Conservation (phyloP, 164 flowering plant genomes). For the Vitis amurensis region DNA sequence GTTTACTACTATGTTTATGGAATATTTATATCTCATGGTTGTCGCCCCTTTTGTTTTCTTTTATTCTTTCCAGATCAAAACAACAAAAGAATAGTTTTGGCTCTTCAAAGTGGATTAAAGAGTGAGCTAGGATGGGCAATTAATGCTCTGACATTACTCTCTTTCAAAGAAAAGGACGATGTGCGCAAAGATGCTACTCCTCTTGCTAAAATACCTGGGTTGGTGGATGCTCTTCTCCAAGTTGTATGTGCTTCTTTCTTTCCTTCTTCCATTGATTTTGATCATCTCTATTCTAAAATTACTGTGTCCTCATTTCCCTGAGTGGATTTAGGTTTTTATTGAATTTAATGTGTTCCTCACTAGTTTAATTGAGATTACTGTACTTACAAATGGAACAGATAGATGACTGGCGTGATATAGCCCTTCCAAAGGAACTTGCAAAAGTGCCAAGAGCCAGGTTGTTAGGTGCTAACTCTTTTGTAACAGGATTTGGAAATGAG, state of each 20-base stretch:
- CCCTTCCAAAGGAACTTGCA: conserved; percentile 69
- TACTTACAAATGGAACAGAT: conserved; percentile 41
- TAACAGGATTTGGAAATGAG: conserved; percentile 86
- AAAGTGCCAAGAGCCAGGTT: conserved; percentile 58
- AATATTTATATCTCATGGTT: background rate
- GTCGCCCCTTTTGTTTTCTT: background rate
- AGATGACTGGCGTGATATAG: conserved; percentile 98
- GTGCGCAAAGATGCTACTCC: conserved; percentile 87
- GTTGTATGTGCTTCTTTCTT: conserved; percentile 51
- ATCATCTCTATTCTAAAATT: background rate
- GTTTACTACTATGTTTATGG: too few species aligned
- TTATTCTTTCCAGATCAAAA: conserved; percentile 65
- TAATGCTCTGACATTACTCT: conserved; percentile 91
- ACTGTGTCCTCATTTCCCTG: too few species aligned
- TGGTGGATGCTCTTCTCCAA: conserved; percentile 97
- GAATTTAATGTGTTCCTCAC: background rate
- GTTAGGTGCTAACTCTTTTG: conserved; percentile 68
- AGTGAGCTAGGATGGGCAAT: conserved; percentile 97
- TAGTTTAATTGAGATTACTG: too few species aligned
- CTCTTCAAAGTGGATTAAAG: conserved; percentile 96
- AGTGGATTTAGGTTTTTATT: background rate
- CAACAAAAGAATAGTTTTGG: conserved; percentile 87
- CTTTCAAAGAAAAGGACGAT: conserved; percentile 97
- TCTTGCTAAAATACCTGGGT: conserved; percentile 86
- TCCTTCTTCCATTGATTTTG: background rate